Base-by-base conservation (phyloP, 1,284 basidiomycete genomes). In the Kwoniella shivajii region DNA sequence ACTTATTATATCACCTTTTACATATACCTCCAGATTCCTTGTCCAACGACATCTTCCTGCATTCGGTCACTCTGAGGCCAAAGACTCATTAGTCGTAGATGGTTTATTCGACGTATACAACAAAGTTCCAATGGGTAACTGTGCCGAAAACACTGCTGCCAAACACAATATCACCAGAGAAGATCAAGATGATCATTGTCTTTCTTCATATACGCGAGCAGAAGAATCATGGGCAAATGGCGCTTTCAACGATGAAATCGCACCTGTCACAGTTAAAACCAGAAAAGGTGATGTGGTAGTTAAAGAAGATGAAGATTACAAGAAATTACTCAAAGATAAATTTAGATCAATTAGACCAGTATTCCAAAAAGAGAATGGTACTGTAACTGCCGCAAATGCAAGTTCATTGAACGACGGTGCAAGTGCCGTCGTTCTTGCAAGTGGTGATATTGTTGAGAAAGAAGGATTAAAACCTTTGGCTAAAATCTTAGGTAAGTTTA, bases 251-350 rank as follows among this genome's bases (percentile, higher is more conserved):
- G 85, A 86, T 34, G 96, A 99, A 82, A 86, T 99, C 56, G 90
- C 88, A 1, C 92, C 93, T 13, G 86, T 99, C n/a, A 88, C 87
- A 13, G 85, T 97, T 80, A 95, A 96, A 81, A 87, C 88, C 71
- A 91, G 91, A 82, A 96, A 95, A 81, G 94, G 92, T 38, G 90
- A 97, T 74, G 87, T 85, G 33, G 79, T 97, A 57, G 84, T 96
- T 53, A 84, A 83, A 67, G 94, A 99, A 81, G 96, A 99, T 73
- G 96, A 99, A 79, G 95, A 99, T 76, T 98, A 92, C 85, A 98
- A 91, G 81, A 88, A 91, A 69, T 86, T 96, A 63, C 87, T 95
- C 66, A 91, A 88, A 76, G 92, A 97, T 67, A 92, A 94, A 79
- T 85, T 98, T 65, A 90, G 89, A 45, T 82, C 86, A 29, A 84